Conservation (phyloP, 768 basidiomycete genomes). For the Tricholoma sp. region DNA sequence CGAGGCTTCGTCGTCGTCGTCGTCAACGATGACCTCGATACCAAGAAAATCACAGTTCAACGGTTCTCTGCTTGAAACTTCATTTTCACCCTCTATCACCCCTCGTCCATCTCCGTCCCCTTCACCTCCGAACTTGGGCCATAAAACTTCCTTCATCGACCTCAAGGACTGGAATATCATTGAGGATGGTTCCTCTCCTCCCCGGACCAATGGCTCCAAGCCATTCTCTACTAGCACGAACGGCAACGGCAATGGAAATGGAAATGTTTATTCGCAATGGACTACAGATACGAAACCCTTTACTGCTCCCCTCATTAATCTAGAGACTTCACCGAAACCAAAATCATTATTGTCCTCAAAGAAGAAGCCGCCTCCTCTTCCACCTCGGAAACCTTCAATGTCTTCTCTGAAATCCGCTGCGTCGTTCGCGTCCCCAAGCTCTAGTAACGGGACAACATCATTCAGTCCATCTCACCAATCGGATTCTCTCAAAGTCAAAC, state of each 20-base stretch:
- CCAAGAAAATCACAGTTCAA: conserved; percentile 13
- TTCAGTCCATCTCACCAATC: conserved; percentile 31
- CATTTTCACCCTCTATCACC: conserved; percentile 34
- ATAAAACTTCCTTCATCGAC: conserved; percentile 63
- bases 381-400: conserved; percentile 60
- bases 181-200: conserved; percentile 46
- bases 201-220: conserved; percentile 16
- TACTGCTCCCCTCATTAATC: conserved; percentile 46
- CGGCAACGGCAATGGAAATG: conserved; percentile 4
- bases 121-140: conserved; percentile 43
- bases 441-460: conserved; percentile 6
- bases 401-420: conserved; percentile 38
- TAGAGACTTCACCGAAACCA: conserved; percentile 44
- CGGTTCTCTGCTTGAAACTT: conserved; percentile 38
- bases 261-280: conserved; percentile 18
- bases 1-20: conserved; percentile 9
- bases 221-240: conserved; percentile 2
- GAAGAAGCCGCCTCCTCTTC: conserved; percentile 50
- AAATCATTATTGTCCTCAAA: conserved; percentile 19
- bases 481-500: conserved; percentile 52
- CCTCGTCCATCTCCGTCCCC: conserved; percentile 39
- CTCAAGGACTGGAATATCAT: conserved; percentile 65
- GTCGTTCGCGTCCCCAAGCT: conserved; percentile 25
- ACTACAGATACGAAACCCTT: conserved; percentile 12
- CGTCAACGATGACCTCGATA: conserved; percentile 11